Base-by-base conservation (phyloP, 768 basidiomycete genomes). In the Agrocybe praecox region DNA sequence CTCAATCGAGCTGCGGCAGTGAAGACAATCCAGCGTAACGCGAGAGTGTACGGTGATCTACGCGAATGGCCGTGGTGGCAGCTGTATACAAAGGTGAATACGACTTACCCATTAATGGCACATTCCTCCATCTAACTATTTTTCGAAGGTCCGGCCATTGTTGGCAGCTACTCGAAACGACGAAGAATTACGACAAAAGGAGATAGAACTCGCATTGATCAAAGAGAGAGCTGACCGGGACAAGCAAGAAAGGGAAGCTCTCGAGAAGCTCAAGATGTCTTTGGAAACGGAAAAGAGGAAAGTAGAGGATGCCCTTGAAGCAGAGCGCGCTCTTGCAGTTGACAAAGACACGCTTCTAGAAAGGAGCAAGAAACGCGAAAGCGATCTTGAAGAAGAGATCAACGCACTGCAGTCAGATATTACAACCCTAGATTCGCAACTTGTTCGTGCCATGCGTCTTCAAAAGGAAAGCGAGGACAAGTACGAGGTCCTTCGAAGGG, bases 31-130 rank as follows among this genome's bases (percentile, higher is more conserved):
- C 97, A 98, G 68, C 83, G 88, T 45, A 99, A 99, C 68, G 96
- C 96, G 2, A 80, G 94, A 19, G 81, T 97, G 19, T 98, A 98
- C 67, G 87, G 89, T 7, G 89, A 93, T 53, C 79, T 99, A 24
- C 81, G 86, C 46, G 93, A 96, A 51, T 98, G 97, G 97, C 95
- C 96, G 1, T 98, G 97, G 97, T 99, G 97, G 97, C 91, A 95
- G 60, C 80, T 98, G 9, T 99, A 96, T 69, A 94, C 94, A 2
- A 96, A 96, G 79, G 94, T 86, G 58, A 32, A 14, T 14, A 32
- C 2, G 22, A 21, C 18, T 43, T 32, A 51, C 9, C 40, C 43
- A 17, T 11, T 6, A 46, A 21, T 49, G 53, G 12, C 17, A 45
- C 26, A 29, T 29, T 29, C 9, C 26, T 9, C 9, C 5, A 29